phyloP scores from a whole-genome alignment of 2,329 filamentous ascomycete species.

The Beauveria varroae region DNA sequence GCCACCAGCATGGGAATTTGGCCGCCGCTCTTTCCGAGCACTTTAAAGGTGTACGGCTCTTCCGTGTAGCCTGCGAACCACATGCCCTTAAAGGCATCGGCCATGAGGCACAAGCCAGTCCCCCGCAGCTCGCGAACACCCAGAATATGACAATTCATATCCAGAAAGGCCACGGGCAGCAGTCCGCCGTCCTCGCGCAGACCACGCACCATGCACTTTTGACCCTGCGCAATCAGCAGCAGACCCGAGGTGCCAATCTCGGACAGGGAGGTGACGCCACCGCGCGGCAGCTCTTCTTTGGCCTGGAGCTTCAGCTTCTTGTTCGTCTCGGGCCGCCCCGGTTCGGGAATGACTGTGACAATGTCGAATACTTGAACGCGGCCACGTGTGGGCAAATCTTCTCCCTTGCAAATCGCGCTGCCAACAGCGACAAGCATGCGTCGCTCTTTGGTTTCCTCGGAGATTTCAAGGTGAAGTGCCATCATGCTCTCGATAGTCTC shows the following conservation, averaged over 20 bases:
- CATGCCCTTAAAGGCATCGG: slow-evolving; percentile 85
- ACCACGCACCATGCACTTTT: slow-evolving; percentile 95
- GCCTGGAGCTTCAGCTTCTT: slow-evolving; percentile 78
- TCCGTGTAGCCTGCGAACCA: slow-evolving; percentile 97
- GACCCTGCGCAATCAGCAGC: slow-evolving; percentile 83
- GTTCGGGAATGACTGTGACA: slow-evolving; percentile 84
- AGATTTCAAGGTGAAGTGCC: slow-evolving; percentile 78
- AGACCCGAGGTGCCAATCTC: slow-evolving; percentile 82
- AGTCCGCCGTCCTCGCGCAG: slow-evolving; percentile 92
- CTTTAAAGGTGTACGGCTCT: slow-evolving; percentile 90
- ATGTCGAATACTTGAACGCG: slow-evolving; percentile 87
- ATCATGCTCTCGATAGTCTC: slow-evolving; percentile 79
- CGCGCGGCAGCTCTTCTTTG: slow-evolving; percentile 84
- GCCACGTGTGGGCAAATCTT: slow-evolving; percentile 81
- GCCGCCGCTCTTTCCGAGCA: slow-evolving; percentile 81
- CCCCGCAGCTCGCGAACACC: slow-evolving; percentile 75
- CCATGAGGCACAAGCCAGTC: slow-evolving; percentile 79
- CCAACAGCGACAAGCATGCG: slow-evolving; percentile 77
- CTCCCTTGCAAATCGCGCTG: slow-evolving; percentile 77
- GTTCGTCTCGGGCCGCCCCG: slow-evolving; percentile 76
- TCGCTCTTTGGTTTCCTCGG: slow-evolving; percentile 82
- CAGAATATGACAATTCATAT: slow-evolving; percentile 90
- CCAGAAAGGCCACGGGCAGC: slow-evolving; percentile 91
- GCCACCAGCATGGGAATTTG: slow-evolving; percentile 71
- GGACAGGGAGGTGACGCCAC: slow-evolving; percentile 80